These are phyloP conservation scores for Solanum corneliomulleri DNA, from an alignment of 257 asterid species.

Conservation along the genomic window DNA sequence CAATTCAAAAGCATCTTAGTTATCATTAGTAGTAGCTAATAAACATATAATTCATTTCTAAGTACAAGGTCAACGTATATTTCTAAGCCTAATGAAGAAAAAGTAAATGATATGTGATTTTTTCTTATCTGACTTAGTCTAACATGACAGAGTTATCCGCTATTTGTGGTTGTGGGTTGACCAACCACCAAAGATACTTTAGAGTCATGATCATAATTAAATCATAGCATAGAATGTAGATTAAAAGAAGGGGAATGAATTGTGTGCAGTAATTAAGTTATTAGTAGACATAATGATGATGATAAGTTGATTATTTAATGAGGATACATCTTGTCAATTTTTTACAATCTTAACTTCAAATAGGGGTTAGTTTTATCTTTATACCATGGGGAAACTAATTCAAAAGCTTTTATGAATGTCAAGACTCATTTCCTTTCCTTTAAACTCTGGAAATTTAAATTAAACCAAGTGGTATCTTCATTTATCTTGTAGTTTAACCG, in stretches of 20 bases:
- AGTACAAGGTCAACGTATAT: too few species aligned
- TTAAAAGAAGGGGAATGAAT: background rate
- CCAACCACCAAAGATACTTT: slow-evolving; percentile 14
- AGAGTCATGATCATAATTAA: slow-evolving; percentile 21
- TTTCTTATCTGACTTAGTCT: background rate
- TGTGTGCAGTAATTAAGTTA: background rate
- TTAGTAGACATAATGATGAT: slow-evolving; percentile 9
- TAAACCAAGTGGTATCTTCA: too few species aligned
- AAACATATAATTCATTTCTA: too few species aligned
- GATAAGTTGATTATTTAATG: slow-evolving; percentile 18
- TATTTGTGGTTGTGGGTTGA: background rate
- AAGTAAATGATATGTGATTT: background rate
- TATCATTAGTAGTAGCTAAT: too few species aligned
- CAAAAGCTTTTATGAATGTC: too few species aligned
- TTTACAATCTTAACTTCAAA: slow-evolving; percentile 21
- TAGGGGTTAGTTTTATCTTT: slow-evolving; percentile 2
- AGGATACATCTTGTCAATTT: slow-evolving; percentile 21
- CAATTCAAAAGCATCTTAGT: too few species aligned
- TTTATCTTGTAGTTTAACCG: too few species aligned
- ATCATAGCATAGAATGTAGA: slow-evolving; percentile 4
- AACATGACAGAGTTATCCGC: background rate
- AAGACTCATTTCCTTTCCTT: too few species aligned
- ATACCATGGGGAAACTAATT: background rate
- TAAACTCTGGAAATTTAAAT: too few species aligned
- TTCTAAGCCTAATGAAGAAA: too few species aligned